Evolutionary conservation across 1,139 yeast genomes (phyloP).

Genomic region (Kurtzmaniella quercitrusa): DNA sequence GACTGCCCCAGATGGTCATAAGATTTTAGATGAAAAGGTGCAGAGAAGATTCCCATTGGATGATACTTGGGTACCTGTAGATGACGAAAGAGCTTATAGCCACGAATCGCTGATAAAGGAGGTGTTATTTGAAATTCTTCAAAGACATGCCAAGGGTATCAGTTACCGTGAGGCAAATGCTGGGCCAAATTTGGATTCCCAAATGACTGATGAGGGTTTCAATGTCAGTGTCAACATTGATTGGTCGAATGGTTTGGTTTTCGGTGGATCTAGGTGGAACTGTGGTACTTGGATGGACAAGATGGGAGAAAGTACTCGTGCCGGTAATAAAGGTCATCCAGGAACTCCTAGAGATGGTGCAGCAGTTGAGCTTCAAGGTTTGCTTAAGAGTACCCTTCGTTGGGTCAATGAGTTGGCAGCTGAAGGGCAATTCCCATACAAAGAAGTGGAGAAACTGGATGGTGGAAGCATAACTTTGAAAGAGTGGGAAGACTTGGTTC

Average conservation of each 20-base stretch:
- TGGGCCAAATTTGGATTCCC: slow-evolving; percentile 81
- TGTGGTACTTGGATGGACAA: slow-evolving; percentile 99
- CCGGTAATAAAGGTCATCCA: slow-evolving; percentile 84
- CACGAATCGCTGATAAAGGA: slow-evolving; percentile 70
- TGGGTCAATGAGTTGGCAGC: slow-evolving; percentile 63
- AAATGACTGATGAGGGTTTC: slow-evolving; percentile 91
- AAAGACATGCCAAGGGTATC: slow-evolving; percentile 86
- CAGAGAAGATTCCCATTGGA: slow-evolving; percentile 85
- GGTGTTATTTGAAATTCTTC: slow-evolving; percentile 72
- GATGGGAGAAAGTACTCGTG: slow-evolving; percentile 90
- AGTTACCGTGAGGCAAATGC: slow-evolving; percentile 94
- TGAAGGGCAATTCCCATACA: slow-evolving; percentile 53
- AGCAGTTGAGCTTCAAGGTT: slow-evolving; percentile 87
- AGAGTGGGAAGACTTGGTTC: slow-evolving; percentile 72
- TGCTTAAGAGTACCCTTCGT: slow-evolving; percentile 76
- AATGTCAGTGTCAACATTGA: slow-evolving; percentile 78
- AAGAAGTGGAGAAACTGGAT: slow-evolving; percentile 50
- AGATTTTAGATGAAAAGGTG: slow-evolving; percentile 67
- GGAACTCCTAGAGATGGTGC: slow-evolving; percentile 99
- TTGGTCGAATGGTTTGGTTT: slow-evolving; percentile 83
- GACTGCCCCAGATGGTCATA: slow-evolving; percentile 64
- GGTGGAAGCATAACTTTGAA: slow-evolving; percentile 51
- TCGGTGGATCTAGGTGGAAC: slow-evolving; percentile 88
- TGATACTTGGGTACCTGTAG: slow-evolving; percentile 68
- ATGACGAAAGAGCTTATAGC: slow-evolving; percentile 73